Percentiles rank a stretch among this genome's conserved stretches.
These are phyloP conservation scores for Vanilla planifolia DNA, from an alignment of 106 monocot species.

Conservation along the genomic window DNA sequence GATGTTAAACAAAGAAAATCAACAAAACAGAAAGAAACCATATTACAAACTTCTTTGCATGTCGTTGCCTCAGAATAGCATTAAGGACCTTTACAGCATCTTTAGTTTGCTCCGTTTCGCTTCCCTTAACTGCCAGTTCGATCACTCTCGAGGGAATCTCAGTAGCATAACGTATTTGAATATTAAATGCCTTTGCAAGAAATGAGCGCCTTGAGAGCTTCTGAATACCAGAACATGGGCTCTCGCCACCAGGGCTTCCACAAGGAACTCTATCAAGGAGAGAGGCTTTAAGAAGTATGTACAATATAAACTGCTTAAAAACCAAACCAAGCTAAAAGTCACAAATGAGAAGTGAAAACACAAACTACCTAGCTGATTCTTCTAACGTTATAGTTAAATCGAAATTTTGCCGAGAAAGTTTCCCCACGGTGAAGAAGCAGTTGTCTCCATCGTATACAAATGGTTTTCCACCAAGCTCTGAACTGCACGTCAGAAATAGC, in stretches of 20 bases:
- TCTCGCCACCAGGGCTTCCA: constrained; percentile 25
- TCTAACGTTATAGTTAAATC: constrained; percentile 59
- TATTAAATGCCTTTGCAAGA: constrained; percentile 32
- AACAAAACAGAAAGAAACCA: not conserved
- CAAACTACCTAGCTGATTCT: constrained; percentile 43
- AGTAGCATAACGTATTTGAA: constrained; percentile 47
- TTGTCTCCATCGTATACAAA: constrained; percentile 84
- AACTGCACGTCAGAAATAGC: constrained; percentile 44
- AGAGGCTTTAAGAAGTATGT: not conserved
- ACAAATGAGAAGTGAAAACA: not conserved
- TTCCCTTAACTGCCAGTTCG: constrained; percentile 31
- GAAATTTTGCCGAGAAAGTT: constrained; percentile 50
- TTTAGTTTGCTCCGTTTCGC: constrained; percentile 34
- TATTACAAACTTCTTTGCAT: constrained; percentile 49
- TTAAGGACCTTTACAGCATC: constrained; percentile 67
- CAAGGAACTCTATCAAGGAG: constrained; percentile 16
- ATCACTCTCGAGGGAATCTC: constrained; percentile 46
- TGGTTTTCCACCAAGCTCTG: constrained; percentile 55
- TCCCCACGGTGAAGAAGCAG: constrained; percentile 58
- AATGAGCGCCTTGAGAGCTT: constrained; percentile 39
- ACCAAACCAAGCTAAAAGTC: not conserved
- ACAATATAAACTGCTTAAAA: not conserved
- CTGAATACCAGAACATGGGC: constrained; percentile 21
- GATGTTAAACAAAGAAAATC: not conserved
- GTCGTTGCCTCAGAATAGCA: constrained; percentile 65